Evolutionary conservation across 2,329 filamentous ascomycete genomes (phyloP), one percentile per base, ranked within the genome.

Genomic region (Aureobasidium sp.): DNA sequence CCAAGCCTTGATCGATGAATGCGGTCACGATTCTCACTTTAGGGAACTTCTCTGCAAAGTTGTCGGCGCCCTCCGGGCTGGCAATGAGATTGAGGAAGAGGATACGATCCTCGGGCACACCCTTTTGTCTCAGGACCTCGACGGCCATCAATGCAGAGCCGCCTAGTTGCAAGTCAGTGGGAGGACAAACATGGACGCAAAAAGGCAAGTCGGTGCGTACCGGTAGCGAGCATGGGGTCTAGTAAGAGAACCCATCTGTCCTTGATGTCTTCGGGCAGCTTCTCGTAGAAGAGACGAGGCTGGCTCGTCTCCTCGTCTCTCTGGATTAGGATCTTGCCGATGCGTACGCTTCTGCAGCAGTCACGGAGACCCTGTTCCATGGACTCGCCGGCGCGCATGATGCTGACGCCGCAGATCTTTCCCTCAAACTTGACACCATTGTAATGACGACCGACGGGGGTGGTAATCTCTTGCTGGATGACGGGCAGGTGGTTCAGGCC

Each of bases 181-280:
- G 27, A 20, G 14, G 66, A 39, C 41, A 44, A 42, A 29, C 20
- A n/a, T n/a, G 14, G n/a, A 20, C 6, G 8, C 3, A 9, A 59
- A 29, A 7, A 25, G 6, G 67, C 80, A 70, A 25, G 25, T 20
- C 11, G 12, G 1, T 8, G 31, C 53, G 17, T 77, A 92, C 91
- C 92, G 68, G 94, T 99, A 63, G 94, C 94, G 77, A 99, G 92
- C 94, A 99, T 99, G n/a, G 94, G 94, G 73, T 99, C 94, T 49
- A 99, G 78, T 48, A 99, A 80, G 64, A 99, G 79, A 39, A 97
- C 93, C 92, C 94, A 99, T 74, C 94, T 82, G 61, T 93, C 84
- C 27, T 89, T 85, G 74, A 99, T 97, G 73, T 99, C 94, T 72
- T 91, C 88, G 7, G 94, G 94, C 41, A 99, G 83, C 79, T 99